Percentiles rank a stretch among this genome's conserved stretches.
Evolutionary conservation across 2,329 filamentous ascomycete genomes (phyloP).

Genomic region (Fusarium subtropicale): DNA sequence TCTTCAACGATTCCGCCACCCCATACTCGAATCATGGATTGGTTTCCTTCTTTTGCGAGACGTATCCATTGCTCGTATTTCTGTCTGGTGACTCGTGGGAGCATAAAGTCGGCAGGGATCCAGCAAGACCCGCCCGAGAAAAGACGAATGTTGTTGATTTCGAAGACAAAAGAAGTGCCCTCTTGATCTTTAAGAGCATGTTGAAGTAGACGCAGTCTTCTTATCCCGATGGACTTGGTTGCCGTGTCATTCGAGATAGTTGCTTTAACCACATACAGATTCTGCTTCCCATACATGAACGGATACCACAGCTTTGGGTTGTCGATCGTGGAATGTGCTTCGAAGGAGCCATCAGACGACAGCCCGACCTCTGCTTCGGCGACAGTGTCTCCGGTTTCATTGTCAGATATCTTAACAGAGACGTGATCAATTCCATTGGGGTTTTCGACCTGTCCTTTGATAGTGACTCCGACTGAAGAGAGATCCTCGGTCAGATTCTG

Average conservation of each 20-base stretch:
- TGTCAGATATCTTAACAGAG: background rate
- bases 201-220: background rate
- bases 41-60: background rate
- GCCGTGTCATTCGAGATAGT: background rate
- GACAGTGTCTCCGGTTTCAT: rapidly evolving
- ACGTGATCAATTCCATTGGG: rapidly evolving
- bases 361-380: rapidly evolving
- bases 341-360: rapidly evolving
- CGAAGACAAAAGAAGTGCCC: conserved; percentile 4
- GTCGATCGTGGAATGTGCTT: rapidly evolving
- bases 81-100: rapidly evolving
- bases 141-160: conserved; percentile 9
- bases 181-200: background rate
- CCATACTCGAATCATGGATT: conserved; percentile 15
- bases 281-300: background rate
- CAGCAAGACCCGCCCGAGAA: background rate
- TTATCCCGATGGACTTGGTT: background rate
- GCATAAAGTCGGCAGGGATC: conserved; percentile 9
- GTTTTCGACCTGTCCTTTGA: background rate
- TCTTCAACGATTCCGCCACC: background rate
- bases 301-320: conserved; percentile 7
- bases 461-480: background rate
- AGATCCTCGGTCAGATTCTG: background rate
- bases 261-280: background rate
- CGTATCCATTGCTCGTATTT: conserved; percentile 3